These are phyloP conservation scores for Diplodia intermedia DNA, from an alignment of 2,329 filamentous ascomycete species.

Conservation along the genomic window DNA sequence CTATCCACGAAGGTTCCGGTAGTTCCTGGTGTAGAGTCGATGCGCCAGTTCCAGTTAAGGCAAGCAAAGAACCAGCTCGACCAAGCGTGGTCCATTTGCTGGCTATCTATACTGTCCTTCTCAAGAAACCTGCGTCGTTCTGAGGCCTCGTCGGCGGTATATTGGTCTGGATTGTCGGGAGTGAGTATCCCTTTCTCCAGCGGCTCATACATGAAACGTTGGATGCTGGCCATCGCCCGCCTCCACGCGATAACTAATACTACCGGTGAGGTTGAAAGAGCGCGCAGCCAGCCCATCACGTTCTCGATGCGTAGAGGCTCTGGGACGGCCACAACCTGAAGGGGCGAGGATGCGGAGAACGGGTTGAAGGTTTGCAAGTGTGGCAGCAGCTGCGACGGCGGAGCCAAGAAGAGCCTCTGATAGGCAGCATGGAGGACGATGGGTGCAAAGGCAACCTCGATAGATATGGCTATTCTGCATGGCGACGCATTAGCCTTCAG, in stretches of 20 bases:
- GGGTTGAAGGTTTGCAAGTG: slow-evolving; percentile 20
- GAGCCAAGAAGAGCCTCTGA: slow-evolving; percentile 25
- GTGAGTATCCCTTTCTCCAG: slow-evolving; percentile 27
- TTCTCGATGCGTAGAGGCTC: slow-evolving; percentile 38
- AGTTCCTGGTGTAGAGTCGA: not conserved
- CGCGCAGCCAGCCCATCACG: slow-evolving; percentile 38
- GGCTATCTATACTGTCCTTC: slow-evolving; percentile 33
- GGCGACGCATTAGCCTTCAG: not conserved
- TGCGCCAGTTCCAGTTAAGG: slow-evolving; percentile 40
- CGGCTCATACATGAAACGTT: slow-evolving; percentile 32
- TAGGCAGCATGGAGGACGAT: slow-evolving; percentile 30
- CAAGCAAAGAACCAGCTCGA: slow-evolving; percentile 39
- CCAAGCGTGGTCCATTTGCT: slow-evolving; percentile 37
- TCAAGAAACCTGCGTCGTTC: slow-evolving; percentile 40
- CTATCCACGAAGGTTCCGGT: not conserved
- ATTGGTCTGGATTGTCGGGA: slow-evolving; percentile 31
- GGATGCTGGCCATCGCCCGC: slow-evolving; percentile 22
- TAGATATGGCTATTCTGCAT: slow-evolving; percentile 11
- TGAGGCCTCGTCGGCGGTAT: slow-evolving; percentile 41
- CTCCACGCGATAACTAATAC: slow-evolving; percentile 29
- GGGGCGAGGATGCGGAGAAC: slow-evolving; percentile 14
- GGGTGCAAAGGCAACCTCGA: slow-evolving; percentile 27
- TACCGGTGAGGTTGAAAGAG: slow-evolving; percentile 8
- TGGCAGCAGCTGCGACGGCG: slow-evolving; percentile 21
- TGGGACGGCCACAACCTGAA: slow-evolving; percentile 4